A percentile compares a stretch with the other conserved stretches of the same genome.
Conservation (phyloP, 2,329 filamentous ascomycete species). For the Colletotrichum godetiae region DNA sequence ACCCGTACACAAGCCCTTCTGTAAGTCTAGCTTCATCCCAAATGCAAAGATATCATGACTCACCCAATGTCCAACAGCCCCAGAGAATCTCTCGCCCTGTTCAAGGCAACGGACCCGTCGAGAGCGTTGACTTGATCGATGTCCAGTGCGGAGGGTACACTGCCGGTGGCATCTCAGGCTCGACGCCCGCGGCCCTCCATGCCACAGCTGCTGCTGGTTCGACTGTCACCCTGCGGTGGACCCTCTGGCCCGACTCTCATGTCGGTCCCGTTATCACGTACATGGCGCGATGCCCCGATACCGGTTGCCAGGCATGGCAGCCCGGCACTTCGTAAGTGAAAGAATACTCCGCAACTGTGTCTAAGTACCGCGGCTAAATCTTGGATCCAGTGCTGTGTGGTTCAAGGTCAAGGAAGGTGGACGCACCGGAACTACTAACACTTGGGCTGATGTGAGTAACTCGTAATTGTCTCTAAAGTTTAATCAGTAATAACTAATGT, state of each 20-base stretch:
- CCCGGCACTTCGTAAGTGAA: conserved; percentile 50
- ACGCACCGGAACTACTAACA: conserved; percentile 60
- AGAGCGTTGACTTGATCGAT: conserved; percentile 63
- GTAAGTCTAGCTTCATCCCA: background rate
- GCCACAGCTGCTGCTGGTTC: conserved; percentile 65
- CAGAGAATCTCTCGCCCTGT: conserved; percentile 63
- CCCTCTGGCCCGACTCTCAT: conserved; percentile 61
- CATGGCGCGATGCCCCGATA: conserved; percentile 67
- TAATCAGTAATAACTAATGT: background rate
- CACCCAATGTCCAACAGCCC: conserved; percentile 2
- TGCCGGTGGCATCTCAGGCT: conserved; percentile 59
- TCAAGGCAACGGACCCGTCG: conserved; percentile 68
- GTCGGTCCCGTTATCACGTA: conserved; percentile 68
- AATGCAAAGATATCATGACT: background rate
- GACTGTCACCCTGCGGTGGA: conserved; percentile 66
- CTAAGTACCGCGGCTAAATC: conserved; percentile 31
- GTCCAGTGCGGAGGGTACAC: conserved; percentile 67
- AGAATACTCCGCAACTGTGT: conserved; percentile 38
- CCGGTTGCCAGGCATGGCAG: conserved; percentile 60
- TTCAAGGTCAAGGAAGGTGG: conserved; percentile 65
- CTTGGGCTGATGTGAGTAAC: conserved; percentile 56
- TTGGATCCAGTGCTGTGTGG: conserved; percentile 55
- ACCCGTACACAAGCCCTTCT: conserved; percentile 31
- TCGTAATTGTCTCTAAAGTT: no score
- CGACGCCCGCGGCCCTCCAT: conserved; percentile 63